Evolutionary conservation across 768 basidiomycete species (phyloP), one percentile per base, ranked within the genome.

Genomic region (Lanmaoa pseudosensibilis): DNA sequence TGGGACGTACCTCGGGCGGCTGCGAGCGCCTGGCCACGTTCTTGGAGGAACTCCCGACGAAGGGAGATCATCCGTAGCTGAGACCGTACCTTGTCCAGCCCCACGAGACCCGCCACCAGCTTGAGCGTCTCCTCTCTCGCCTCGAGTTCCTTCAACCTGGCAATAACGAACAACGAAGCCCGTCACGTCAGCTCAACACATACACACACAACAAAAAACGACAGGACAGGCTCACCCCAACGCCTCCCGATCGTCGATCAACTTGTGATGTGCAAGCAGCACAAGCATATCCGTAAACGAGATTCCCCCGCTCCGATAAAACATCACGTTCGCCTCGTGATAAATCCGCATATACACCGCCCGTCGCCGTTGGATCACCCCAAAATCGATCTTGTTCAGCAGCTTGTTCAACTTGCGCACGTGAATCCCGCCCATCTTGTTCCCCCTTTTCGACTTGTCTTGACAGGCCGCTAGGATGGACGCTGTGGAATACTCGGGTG

Each of bases 251-350:
- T 97, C 94, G 48, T 92, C 82, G 59, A 98, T 93, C 50, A 98
- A 75, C 70, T 92, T 94, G 75, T 98, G 87, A 68, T 97, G 96
- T 1, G 92, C 88, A 39, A 98, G 75, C 44, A 98, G 74, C 34
- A 90, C 68, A 3, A 98, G 80, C 91, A 96, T 96, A 44, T 85
- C 83, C 1, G 86, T 91, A 77, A 98, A 98, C 23, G 92, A 90
- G 57, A 98, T 92, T 10, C 94, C 94, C 50, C 83, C 80, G 2
- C 85, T 84, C 33, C 79, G 80, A 57, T 88, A 81, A 58, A 86
- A 84, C 4, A 85, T 81, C 33, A 94, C 82, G 61, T 75, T 77
- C 2, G 95, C 94, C 76, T 98, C 96, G 65, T 96, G 89, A 64
- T 88, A 94, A 1, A 98, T 74, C 21, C 88, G 81, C 62, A 82